Conservation (phyloP, 441 rosid species). For the Pelargonium fulgidum region DNA sequence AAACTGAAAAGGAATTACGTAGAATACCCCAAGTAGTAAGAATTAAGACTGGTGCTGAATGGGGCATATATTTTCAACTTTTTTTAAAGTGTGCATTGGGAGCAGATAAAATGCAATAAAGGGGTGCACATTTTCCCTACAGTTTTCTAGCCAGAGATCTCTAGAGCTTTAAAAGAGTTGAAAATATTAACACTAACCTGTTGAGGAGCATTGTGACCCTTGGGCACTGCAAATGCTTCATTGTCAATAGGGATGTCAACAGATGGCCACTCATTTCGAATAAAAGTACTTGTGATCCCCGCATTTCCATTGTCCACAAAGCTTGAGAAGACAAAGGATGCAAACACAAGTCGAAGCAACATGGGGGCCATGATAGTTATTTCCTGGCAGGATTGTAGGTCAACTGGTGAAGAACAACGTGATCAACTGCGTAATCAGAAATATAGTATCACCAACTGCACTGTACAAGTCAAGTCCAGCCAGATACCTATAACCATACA, state of each 20-base stretch:
- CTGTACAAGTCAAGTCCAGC: neutral
- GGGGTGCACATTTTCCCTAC: neutral
- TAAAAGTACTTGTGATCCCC: conserved; percentile 44
- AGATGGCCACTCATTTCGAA: conserved; percentile 60
- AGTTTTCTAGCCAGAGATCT: neutral
- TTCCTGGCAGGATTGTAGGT: neutral
- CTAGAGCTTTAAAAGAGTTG: neutral
- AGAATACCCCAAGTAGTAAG: neutral
- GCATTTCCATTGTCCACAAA: conserved; percentile 31
- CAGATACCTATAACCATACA: neutral
- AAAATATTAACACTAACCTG: conserved; percentile 30
- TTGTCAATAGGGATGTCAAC: conserved; percentile 55
- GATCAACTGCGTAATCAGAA: neutral
- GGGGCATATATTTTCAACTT: too few relatives aligned
- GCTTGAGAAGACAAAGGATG: conserved; percentile 36
- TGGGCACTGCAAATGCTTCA: conserved; percentile 47
- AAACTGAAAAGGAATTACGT: neutral
- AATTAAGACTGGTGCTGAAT: neutral
- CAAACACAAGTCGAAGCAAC: conserved; percentile 20
- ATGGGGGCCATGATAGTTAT: neutral
- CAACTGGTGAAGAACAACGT: neutral
- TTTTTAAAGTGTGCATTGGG: neutral
- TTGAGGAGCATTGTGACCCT: conserved; percentile 65
- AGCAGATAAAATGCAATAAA: neutral
- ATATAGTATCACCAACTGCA: neutral